Evolutionary conservation across 495 filamentous ascomycete species (phyloP).

Genomic region (Immersiella caudata): DNA sequence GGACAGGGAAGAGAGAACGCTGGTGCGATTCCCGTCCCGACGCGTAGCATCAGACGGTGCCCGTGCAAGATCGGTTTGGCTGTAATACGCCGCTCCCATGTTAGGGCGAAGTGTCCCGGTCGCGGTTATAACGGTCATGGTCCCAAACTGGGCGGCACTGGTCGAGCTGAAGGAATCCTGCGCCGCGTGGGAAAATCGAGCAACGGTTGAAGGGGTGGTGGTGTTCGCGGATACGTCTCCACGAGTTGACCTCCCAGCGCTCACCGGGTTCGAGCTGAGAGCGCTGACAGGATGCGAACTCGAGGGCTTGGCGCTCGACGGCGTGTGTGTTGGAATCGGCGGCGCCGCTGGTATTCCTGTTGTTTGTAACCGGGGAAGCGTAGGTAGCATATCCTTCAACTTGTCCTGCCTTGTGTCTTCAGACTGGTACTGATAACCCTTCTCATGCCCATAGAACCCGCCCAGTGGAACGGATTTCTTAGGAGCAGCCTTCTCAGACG

Average conservation of each 20-base stretch:
- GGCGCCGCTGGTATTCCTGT: background rate
- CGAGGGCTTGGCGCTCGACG: slow-evolving; percentile 1
- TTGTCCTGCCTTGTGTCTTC: slow-evolving; percentile 15
- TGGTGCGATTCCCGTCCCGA: slow-evolving; percentile 39
- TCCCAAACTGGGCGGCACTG: slow-evolving; percentile 36
- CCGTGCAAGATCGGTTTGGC: slow-evolving; percentile 42
- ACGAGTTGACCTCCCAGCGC: background rate
- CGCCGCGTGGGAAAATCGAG: slow-evolving; percentile 14
- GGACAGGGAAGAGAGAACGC: slow-evolving; percentile 54
- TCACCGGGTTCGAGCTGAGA: slow-evolving; percentile 11
- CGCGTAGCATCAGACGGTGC: slow-evolving; percentile 38
- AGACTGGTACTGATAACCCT: slow-evolving; percentile 19
- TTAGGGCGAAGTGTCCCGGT: slow-evolving; percentile 32
- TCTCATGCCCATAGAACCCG: slow-evolving; percentile 37
- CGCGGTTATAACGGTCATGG: slow-evolving; percentile 23
- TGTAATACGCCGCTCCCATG: slow-evolving; percentile 39
- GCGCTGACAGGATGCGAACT: slow-evolving; percentile 11
- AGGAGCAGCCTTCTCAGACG: slow-evolving; percentile 32
- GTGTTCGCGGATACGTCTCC: slow-evolving; percentile 11
- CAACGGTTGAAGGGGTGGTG: slow-evolving; percentile 10
- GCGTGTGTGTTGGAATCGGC: background rate
- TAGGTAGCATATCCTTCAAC: slow-evolving; percentile 7
- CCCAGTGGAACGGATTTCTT: slow-evolving; percentile 11
- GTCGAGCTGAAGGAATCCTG: slow-evolving; percentile 39
- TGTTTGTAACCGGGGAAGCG: slow-evolving; percentile 13